A percentile compares a stretch with the other conserved stretches of the same genome.
Evolutionary conservation across 1,284 basidiomycete genomes (phyloP).

Genomic region (Termitomyces sp.): DNA sequence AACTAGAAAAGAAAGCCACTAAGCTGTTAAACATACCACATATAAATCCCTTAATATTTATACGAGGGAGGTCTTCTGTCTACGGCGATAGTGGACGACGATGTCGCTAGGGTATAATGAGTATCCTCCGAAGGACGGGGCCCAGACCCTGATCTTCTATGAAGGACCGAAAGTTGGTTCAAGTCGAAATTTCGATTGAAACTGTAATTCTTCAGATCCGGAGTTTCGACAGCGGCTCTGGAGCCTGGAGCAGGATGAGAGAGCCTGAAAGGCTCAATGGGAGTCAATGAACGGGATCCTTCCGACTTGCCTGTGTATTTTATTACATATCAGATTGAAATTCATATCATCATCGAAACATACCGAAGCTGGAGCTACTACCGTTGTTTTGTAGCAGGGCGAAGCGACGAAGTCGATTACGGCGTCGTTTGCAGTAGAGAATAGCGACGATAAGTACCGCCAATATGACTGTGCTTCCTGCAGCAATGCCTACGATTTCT

Average conservation of each 20-base stretch:
- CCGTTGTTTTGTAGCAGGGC: background rate
- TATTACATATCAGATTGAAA: background rate
- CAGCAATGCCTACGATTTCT: background rate
- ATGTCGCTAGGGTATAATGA: background rate
- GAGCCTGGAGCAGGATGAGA: background rate
- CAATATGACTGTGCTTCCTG: background rate
- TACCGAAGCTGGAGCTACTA: background rate
- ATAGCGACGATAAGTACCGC: background rate
- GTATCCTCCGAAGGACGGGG: background rate
- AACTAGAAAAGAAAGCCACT: background rate
- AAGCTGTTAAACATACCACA: background rate
- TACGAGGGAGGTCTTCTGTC: background rate
- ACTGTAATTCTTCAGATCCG: background rate
- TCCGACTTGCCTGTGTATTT: background rate
- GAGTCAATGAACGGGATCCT: background rate
- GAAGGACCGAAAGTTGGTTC: background rate
- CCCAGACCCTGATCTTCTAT: constrained; percentile 4
- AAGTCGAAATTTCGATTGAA: background rate
- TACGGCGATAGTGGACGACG: background rate
- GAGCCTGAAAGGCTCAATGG: constrained; percentile 4
- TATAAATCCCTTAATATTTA: background rate
- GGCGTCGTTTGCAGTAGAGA: background rate
- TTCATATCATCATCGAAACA: background rate
- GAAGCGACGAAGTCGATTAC: background rate
- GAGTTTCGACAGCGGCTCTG: background rate